These are phyloP conservation scores for Macroventuria anomochaeta DNA, from an alignment of 2,329 filamentous ascomycete genomes.

Conservation along the genomic window DNA sequence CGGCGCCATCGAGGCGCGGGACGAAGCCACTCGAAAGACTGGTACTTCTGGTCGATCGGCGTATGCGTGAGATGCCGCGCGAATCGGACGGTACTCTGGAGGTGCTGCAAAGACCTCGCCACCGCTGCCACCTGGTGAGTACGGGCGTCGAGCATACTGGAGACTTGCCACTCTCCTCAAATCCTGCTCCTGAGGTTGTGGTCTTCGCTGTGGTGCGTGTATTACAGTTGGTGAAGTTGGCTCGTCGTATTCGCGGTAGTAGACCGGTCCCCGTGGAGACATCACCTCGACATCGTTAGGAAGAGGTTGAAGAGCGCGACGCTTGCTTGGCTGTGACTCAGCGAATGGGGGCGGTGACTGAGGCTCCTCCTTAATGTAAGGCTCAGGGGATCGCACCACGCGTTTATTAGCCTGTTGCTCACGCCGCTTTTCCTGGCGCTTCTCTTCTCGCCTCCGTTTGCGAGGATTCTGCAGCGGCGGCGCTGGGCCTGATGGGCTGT, in stretches of 20 bases:
- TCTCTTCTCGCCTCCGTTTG: conserved; percentile 59
- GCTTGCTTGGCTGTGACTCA: conserved; percentile 49
- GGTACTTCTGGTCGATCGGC: conserved; percentile 48
- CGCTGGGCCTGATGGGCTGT: conserved; percentile 53
- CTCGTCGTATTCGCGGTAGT: conserved; percentile 56
- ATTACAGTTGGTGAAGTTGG: conserved; percentile 49
- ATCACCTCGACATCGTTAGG: conserved; percentile 49
- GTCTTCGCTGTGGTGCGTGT: conserved; percentile 48
- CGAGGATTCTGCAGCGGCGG: conserved; percentile 55
- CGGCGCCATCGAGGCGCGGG: conserved; percentile 44
- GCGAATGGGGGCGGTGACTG: conserved; percentile 66
- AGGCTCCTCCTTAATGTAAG: conserved; percentile 68
- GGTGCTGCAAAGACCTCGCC: conserved; percentile 48
- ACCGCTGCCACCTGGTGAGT: conserved; percentile 44
- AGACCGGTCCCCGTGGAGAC: conserved; percentile 53
- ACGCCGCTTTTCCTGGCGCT: conserved; percentile 44
- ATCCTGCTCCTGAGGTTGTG: conserved; percentile 55
- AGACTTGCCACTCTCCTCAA: conserved; percentile 56
- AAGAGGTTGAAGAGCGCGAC: conserved; percentile 47
- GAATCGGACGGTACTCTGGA: conserved; percentile 44
- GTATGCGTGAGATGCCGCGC: conserved; percentile 53
- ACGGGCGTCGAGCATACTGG: conserved; percentile 54
- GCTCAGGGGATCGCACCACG: conserved; percentile 48
- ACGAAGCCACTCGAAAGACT: conserved; percentile 48
- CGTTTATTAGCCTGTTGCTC: conserved; percentile 47